phyloP scores from a whole-genome alignment of 208 protist species.

The Crithidia bombi region DNA sequence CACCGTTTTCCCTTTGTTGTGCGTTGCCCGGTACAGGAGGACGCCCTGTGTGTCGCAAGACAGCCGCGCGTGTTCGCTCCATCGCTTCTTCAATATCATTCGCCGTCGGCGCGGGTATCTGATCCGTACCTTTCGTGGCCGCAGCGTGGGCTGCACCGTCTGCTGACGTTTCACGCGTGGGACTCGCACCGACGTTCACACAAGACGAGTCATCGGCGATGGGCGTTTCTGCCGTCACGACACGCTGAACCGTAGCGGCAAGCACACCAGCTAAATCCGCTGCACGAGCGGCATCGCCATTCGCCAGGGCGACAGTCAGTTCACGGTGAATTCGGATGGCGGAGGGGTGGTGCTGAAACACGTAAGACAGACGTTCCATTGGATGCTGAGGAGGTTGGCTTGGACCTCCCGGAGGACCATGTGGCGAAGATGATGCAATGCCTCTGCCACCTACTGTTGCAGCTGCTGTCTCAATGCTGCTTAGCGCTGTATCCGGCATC shows the following conservation, averaged over 20 bases:
- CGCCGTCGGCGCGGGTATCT: slow-evolving; percentile 18
- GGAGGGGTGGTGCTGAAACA: slow-evolving; percentile 74
- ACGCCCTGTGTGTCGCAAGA: slow-evolving; percentile 24
- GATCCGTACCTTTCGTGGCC: too few relatives aligned
- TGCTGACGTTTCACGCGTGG: background rate
- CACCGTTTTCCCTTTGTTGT: background rate
- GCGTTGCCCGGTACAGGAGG: background rate
- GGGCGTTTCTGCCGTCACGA: background rate
- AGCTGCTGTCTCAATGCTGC: background rate
- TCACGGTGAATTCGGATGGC: slow-evolving; percentile 75
- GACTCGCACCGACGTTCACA: background rate
- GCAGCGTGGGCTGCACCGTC: too few relatives aligned
- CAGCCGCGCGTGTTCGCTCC: slow-evolving; percentile 36
- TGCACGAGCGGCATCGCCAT: slow-evolving; percentile 61
- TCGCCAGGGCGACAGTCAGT: slow-evolving; percentile 68
- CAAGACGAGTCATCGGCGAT: background rate
- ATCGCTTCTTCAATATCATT: slow-evolving; percentile 41
- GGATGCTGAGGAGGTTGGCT: slow-evolving; percentile 31
- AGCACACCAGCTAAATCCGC: slow-evolving; percentile 73
- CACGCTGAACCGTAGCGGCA: slow-evolving; percentile 50
- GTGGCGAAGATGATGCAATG: background rate
- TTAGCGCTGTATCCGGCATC: background rate
- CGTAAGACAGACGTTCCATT: slow-evolving; percentile 64
- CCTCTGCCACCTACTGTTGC: background rate
- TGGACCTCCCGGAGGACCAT: background rate